Evolutionary conservation across 805 yeast genomes (phyloP), one percentile per base, ranked within the genome.

Genomic region (Wickerhamomyces queroliae): DNA sequence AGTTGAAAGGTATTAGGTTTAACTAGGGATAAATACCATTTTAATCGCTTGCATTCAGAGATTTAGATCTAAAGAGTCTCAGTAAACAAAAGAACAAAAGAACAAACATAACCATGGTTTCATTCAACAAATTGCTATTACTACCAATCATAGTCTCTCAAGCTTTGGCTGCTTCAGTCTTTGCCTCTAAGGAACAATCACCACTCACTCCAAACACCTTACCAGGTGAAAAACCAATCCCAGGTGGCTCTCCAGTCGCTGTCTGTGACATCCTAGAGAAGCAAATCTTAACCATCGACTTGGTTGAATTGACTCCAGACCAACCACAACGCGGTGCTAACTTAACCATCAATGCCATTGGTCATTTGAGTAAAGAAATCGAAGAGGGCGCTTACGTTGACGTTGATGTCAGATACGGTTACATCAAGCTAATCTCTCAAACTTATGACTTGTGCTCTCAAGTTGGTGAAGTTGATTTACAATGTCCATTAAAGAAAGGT

Each of bases 381-480:
- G 76, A 61, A 22, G 91, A 87, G 16, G 99, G 99, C 25, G 86
- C 98, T 0, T 93, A 90, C 54, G 95, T 93, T 37, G 96, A 90
- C 49, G 91, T 93, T 22, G 95, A 88, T 49, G 98, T 93, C 17
- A 75, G 85, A 48, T 83, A 89, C 55, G 99, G 98, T 6, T 90
- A 84, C 65, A 90, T 93, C 63, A 84, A 84, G 51, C 72, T 93
- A 42, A 65, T 93, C 38, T 83, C 87, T 52, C 91, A 89, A 59
- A 86, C 95, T n/a, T 85, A 82, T 59, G 98, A 93, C 61, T 69
- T 93, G 45, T 93, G 99, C 63, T 96, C 89, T 48, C 81, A 88
- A 58, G 70, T 89, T 43, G 76, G 78, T 38, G 83, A 89, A 52
- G 90, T 89, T 33, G 95, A 85, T 54, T 64, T 89, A 68, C 72